Evolutionary conservation across 169 alveolate genomes (phyloP).

Genomic region (Theileria equi): DNA sequence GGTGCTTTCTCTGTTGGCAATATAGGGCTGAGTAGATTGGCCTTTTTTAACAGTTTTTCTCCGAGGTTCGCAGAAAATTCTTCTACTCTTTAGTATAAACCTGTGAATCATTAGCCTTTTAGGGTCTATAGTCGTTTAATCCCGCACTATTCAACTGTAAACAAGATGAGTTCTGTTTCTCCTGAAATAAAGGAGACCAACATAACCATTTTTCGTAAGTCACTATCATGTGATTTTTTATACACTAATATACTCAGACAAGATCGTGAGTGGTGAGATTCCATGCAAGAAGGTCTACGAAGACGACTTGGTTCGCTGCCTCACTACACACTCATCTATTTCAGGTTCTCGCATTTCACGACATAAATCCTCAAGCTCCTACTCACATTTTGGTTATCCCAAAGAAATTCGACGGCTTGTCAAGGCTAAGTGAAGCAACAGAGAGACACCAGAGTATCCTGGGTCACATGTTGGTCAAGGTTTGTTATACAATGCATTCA

Average conservation of each 20-base stretch:
- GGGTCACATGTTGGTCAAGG: slow-evolving; percentile 88
- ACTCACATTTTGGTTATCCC: slow-evolving; percentile 89
- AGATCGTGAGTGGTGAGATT: slow-evolving; percentile 41
- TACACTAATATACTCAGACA: slow-evolving; percentile 3
- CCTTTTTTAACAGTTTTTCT: no score
- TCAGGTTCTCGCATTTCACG: slow-evolving; percentile 87
- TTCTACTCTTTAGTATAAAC: no score
- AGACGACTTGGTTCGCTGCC: slow-evolving; percentile 41
- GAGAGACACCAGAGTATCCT: slow-evolving; percentile 80
- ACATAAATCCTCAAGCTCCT: slow-evolving; percentile 90
- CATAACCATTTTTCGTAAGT: slow-evolving; percentile 27
- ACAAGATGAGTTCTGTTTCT: no score
- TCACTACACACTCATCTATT: neutral
- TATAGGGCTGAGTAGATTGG: no score
- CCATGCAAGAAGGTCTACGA: slow-evolving; percentile 67
- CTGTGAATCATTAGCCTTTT: no score
- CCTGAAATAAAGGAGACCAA: neutral
- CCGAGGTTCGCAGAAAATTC: no score
- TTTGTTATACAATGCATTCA: neutral
- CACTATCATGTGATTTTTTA: neutral
- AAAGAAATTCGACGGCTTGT: slow-evolving; percentile 82
- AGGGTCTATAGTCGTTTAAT: no score
- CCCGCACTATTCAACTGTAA: no score
- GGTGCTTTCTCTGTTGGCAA: no score
- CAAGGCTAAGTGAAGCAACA: slow-evolving; percentile 83